Evolutionary conservation across 768 basidiomycete genomes (phyloP).

Genomic region (Chalciporus sphaerocephalus): DNA sequence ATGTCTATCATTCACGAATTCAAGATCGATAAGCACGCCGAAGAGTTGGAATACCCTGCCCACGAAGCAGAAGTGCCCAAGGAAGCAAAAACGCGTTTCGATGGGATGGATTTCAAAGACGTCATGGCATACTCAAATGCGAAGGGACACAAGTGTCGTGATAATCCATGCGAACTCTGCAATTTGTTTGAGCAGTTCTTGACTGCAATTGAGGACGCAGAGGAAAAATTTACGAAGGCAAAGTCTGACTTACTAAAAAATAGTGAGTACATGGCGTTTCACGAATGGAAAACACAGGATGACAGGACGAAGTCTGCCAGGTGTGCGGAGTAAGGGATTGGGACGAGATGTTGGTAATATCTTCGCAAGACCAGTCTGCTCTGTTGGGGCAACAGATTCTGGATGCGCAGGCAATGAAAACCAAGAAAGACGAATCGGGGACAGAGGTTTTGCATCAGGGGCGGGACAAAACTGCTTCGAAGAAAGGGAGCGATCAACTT

Average conservation of each 20-base stretch:
- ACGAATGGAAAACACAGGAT: too few species aligned
- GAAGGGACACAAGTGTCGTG: neutral
- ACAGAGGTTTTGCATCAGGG: too few species aligned
- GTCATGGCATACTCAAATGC: neutral
- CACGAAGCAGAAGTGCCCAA: neutral
- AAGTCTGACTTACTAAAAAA: neutral
- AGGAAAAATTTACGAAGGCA: neutral
- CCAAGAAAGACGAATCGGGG: too few species aligned
- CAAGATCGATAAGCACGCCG: neutral
- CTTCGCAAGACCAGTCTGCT: neutral
- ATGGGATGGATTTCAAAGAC: constrained; percentile 1
- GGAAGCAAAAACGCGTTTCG: neutral
- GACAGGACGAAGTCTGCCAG: neutral
- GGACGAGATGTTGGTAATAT: too few species aligned
- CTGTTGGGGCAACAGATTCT: neutral
- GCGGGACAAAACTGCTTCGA: too few species aligned
- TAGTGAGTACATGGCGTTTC: neutral
- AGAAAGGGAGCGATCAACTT: neutral
- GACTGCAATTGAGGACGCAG: neutral
- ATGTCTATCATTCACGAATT: neutral
- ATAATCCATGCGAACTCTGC: neutral
- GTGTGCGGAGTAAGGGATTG: too few species aligned
- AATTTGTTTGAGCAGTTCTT: constrained; percentile 5
- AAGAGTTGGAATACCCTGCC: neutral
- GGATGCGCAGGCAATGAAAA: too few species aligned